phyloP scores from a whole-genome alignment of 306 rosid species.

The Ormosia emarginata region DNA sequence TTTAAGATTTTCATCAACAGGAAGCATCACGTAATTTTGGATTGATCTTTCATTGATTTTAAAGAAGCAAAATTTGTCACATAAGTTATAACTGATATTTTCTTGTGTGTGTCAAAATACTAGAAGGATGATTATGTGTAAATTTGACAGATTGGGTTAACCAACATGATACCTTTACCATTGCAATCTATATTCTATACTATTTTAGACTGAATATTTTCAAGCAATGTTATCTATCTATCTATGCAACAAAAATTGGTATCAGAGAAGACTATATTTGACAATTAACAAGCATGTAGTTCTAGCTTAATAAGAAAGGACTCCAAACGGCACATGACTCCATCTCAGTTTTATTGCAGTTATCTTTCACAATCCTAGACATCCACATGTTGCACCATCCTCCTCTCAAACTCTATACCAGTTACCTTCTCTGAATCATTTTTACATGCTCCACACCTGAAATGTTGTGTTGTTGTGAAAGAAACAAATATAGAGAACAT shows the following conservation, averaged over 20 bases:
- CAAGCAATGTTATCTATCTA: background rate
- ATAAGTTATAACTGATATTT: background rate
- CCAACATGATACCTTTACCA: background rate
- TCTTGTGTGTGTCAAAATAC: background rate
- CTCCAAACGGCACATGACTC: background rate
- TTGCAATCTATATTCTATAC: background rate
- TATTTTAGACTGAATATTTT: background rate
- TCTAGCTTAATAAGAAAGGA: background rate
- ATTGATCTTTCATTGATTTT: background rate
- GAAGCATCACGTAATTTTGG: background rate
- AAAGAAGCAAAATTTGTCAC: background rate
- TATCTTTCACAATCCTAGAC: background rate
- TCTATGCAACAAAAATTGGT: background rate
- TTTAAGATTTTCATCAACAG: background rate
- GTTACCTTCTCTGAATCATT: background rate
- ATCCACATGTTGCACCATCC: background rate
- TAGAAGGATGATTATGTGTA: background rate
- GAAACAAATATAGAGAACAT: background rate
- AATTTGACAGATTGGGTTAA: background rate
- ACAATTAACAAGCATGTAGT: background rate
- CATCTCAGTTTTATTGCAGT: background rate
- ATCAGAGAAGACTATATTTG: background rate
- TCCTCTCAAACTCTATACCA: background rate
- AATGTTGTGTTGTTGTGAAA: background rate
- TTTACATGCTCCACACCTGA: background rate